phyloP scores from a whole-genome alignment of 192 early-diverging fungal species.

The Coemansia pectinata region DNA sequence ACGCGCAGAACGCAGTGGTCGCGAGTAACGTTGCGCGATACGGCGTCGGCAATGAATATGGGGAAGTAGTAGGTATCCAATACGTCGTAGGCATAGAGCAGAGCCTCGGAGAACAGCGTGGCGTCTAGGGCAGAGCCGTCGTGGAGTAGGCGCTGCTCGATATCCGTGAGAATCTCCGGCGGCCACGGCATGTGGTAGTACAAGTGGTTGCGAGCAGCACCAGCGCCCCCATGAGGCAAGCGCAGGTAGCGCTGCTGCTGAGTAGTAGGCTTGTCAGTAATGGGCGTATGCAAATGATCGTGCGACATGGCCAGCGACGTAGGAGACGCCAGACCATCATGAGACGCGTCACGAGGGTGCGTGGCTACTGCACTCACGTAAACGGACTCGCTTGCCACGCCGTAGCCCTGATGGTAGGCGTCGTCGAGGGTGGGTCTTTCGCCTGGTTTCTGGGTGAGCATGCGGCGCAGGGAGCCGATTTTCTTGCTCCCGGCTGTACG shows the following conservation, averaged over 20 bases:
- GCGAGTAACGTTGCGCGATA: constrained; percentile 52
- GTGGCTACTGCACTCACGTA: constrained; percentile 18
- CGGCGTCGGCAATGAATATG: constrained; percentile 48
- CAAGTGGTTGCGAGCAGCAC: constrained; percentile 31
- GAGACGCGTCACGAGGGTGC: constrained; percentile 5
- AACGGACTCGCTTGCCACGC: constrained; percentile 37
- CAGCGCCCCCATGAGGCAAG: constrained; percentile 21
- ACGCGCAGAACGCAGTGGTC: constrained; percentile 53
- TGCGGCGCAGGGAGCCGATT: constrained; percentile 49
- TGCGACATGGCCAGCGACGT: constrained; percentile 46
- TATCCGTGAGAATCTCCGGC: constrained; percentile 54
- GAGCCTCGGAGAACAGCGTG: constrained; percentile 42
- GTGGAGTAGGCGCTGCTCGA: constrained; percentile 46
- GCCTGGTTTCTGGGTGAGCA: constrained; percentile 46
- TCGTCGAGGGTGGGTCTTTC: constrained; percentile 35
- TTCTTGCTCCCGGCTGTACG: constrained; percentile 13
- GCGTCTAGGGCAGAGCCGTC: constrained; percentile 49
- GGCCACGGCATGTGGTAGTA: constrained; percentile 58
- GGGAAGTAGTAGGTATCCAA: constrained; percentile 56
- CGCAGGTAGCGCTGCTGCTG: constrained; percentile 10
- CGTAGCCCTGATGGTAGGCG: constrained; percentile 55
- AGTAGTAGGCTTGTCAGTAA: constrained; percentile 15
- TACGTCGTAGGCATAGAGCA: constrained; percentile 54
- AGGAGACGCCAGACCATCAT: constrained; percentile 34
- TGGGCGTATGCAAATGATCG: constrained; percentile 43